Evolutionary conservation across 345 rosid genomes (phyloP), one percentile per base, ranked within the genome.

Genomic region (Diplotaxis tenuifolia): DNA sequence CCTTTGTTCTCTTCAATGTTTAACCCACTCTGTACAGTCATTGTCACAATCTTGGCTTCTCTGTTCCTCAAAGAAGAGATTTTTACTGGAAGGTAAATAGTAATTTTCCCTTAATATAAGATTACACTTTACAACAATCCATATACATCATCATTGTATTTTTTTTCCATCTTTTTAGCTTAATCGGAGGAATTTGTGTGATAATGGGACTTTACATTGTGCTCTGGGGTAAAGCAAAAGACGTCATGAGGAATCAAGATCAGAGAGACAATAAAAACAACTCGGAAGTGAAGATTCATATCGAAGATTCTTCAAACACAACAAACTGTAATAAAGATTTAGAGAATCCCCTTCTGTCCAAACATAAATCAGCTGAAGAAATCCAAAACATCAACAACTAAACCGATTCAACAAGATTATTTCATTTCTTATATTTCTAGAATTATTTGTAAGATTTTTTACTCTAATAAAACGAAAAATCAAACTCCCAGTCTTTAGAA

Each of bases 151-250:
- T 50, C 4, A 21, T 66, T 52, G 9, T 28, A 60, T 67, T 3
- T 31, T 31, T 70, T 40, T 34, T n/a, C n/a, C 2, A 12, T 42
- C 16, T 25, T 42, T 63, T 56, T 80, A 86, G 91, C 76, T 74
- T 88, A 80, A 27, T 88, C 10, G 93, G 90, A 28, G 88, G 85
- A 36, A 19, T 62, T 31, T 78, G 67, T 55, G 88, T 85, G 78
- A 79, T 85, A 7, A 54, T 78, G 68, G 88, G 86, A 15, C 74
- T 83, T 38, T 85, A 85, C 23, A 25, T 49, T n/a, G 88, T 85
- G 29, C 83, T 88, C 0, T 88, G 94, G 94, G 92, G 92, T 18
- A 86, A 86, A 66, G 87, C 86, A 50, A 62, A 83, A 65, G 92
- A 86, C 52, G 62, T 75, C 4, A 68, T 76, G 57, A 67, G 25